These are phyloP conservation scores for Monosporascus ibericus DNA, from an alignment of 2,329 filamentous ascomycete genomes.

Conservation along the genomic window DNA sequence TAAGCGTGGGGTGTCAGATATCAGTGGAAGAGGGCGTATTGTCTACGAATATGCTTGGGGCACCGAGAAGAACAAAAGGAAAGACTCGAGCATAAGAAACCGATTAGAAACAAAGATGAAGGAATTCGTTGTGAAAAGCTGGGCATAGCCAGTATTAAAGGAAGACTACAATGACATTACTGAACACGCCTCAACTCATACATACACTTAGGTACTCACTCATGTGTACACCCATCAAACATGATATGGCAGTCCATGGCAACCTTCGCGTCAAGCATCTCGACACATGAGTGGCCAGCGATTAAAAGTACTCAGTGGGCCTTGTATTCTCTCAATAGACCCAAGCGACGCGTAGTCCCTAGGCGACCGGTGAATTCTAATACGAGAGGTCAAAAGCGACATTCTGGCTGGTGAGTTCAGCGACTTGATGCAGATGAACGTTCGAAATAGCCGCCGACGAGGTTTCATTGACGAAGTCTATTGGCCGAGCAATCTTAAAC, in stretches of 20 bases:
- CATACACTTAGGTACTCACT: background rate
- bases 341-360: background rate
- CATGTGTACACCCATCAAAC: background rate
- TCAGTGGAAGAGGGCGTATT: slow-evolving; percentile 8
- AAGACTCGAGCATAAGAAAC: slow-evolving; percentile 12
- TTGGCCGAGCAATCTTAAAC: slow-evolving; percentile 15
- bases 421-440: slow-evolving; percentile 19
- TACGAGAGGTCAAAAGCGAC: slow-evolving; percentile 19
- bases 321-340: background rate
- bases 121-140: slow-evolving; percentile 12
- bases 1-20: slow-evolving; percentile 7
- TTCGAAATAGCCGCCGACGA: slow-evolving; percentile 26
- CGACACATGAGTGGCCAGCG: slow-evolving; percentile 16
- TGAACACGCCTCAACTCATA: background rate
- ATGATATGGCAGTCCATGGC: background rate
- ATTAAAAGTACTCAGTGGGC: background rate
- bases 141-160: slow-evolving; percentile 11
- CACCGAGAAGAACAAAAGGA: slow-evolving; percentile 15
- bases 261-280: slow-evolving; percentile 7
- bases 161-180: slow-evolving; percentile 5
- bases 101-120: slow-evolving; percentile 5
- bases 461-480: slow-evolving; percentile 7
- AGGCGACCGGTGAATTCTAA: slow-evolving; percentile 15
- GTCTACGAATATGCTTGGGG: slow-evolving; percentile 1
- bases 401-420: slow-evolving; percentile 19